Conservation (phyloP, 371 early-diverging fungal species). For the Apophysomyces ossiformis region DNA sequence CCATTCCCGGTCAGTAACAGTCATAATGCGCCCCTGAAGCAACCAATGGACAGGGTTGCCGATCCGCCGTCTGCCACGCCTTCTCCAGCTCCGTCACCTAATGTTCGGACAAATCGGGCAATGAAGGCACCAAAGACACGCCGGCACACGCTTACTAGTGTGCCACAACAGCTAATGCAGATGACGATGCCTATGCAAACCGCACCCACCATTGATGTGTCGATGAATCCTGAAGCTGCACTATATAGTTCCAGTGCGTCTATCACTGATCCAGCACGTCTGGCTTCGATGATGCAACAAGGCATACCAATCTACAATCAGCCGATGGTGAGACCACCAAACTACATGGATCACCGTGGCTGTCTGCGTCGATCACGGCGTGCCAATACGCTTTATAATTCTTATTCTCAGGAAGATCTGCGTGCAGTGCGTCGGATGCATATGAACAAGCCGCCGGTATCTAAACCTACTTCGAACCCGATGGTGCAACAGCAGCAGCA, state of each 20-base stretch:
- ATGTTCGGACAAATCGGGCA: slow-evolving; percentile 12
- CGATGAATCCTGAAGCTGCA: slow-evolving; percentile 17
- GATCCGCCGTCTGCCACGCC: slow-evolving; percentile 31
- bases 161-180: slow-evolving; percentile 15
- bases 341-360: slow-evolving; percentile 10
- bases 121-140: slow-evolving; percentile 21
- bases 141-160: slow-evolving; percentile 8
- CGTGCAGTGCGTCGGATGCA: slow-evolving; percentile 14
- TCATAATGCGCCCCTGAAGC: slow-evolving; percentile 15
- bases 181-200: slow-evolving; percentile 13
- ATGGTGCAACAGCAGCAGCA: slow-evolving; percentile 13
- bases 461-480: background rate
- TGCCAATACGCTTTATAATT: slow-evolving; percentile 18
- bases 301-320: slow-evolving; percentile 23
- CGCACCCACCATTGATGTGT: slow-evolving; percentile 6
- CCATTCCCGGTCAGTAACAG: slow-evolving; percentile 9
- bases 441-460: slow-evolving; percentile 18
- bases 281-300: slow-evolving; percentile 24
- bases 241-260: slow-evolving; percentile 27
- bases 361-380: slow-evolving; percentile 19
- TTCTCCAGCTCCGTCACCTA: slow-evolving; percentile 22
- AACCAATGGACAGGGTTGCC: slow-evolving; percentile 12
- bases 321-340: slow-evolving; percentile 19
- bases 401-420: slow-evolving; percentile 31
- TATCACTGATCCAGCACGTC: slow-evolving; percentile 23